These are phyloP conservation scores for Tillandsia leiboldiana DNA, from an alignment of 176 grass and related monocot species.

Conservation along the genomic window DNA sequence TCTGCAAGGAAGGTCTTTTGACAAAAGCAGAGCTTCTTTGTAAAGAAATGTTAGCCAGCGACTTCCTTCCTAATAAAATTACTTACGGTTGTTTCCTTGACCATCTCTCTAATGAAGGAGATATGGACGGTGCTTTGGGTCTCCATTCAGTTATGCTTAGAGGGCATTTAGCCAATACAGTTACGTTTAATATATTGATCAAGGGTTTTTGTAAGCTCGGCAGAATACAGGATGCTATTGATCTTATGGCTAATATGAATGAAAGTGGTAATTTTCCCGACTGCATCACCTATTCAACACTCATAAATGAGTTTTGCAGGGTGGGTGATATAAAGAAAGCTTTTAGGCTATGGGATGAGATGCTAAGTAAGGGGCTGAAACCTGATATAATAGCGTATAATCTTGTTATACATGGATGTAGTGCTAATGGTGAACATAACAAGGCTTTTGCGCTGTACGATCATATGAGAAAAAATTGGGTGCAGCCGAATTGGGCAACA, in stretches of 20 bases:
- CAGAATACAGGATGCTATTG: conserved; percentile 45
- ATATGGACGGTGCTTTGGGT: conserved; percentile 40
- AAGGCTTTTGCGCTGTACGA: conserved; percentile 40
- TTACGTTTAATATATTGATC: conserved; percentile 62
- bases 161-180: conserved; percentile 39
- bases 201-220: conserved; percentile 54
- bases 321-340: conserved; percentile 44
- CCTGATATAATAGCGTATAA: conserved; percentile 59
- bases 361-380: conserved; percentile 47
- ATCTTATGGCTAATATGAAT: conserved; percentile 28
- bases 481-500: conserved; percentile 48
- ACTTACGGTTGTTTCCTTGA: conserved; percentile 64
- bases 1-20: conserved; percentile 56
- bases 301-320: conserved; percentile 50
- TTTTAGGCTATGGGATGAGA: conserved; percentile 55
- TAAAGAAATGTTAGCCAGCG: conserved; percentile 47
- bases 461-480: conserved; percentile 40
- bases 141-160: conserved; percentile 43
- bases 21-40: conserved; percentile 51
- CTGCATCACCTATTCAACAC: conserved; percentile 59
- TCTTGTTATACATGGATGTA: conserved; percentile 56
- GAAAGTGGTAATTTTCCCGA: conserved; percentile 46
- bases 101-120: conserved; percentile 47
- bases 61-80: conserved; percentile 42
- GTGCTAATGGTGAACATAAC: conserved; percentile 27